Base-by-base conservation (phyloP, 768 basidiomycete species). In the Melanogaster broomeanus region DNA sequence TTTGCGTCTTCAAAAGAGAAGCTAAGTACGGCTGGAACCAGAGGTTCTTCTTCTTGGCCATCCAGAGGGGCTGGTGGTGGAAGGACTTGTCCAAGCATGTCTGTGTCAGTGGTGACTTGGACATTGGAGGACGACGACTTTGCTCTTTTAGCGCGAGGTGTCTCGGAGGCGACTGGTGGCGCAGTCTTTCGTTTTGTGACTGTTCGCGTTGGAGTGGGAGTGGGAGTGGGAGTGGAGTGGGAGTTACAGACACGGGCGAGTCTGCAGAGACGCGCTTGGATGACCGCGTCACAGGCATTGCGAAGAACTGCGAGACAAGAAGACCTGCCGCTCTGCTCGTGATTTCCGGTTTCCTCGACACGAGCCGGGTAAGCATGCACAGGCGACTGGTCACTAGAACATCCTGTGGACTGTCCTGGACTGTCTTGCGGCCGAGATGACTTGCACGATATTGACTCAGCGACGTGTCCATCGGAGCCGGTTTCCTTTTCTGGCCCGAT, bases 1-100 rank as follows among this genome's bases (percentile, higher is more conserved):
- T 85, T 90, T 2, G 90, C 93, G 8, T 83, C 81, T 41, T 85
- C 80, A 56, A 92, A 85, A n/a, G 81, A 79, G 71, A 95, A 95
- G 6, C 79, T 78, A 30, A 94, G 77, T 8, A 77, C 71, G 1
- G 89, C 84, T 4, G 91, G 88, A 11, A 94, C 77, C 31, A 87
- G 64, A 16, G 65, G 63, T 18, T 56, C 19, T 48, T 58, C 52
- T 22, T 48, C 45, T 24, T 37, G 38, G 7, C n/a, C 18, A 11
- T 27, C 31, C 34, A 40, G 48, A 9, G 48, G 50, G 15, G 46
- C 31, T 1, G 56, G 42, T 6, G 64, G 39, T 28, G 57, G 24
- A 24, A 41, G 7, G 4, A 27, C 22, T 10, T 43, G 42, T 10
- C 38, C 27, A 13, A 19, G 21, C 3, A 19, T 27, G 18, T 16